A percentile compares a stretch with the other conserved stretches of the same genome.
phyloP scores from a whole-genome alignment of 2,329 filamentous ascomycete species.

The Penicillium sp. region DNA sequence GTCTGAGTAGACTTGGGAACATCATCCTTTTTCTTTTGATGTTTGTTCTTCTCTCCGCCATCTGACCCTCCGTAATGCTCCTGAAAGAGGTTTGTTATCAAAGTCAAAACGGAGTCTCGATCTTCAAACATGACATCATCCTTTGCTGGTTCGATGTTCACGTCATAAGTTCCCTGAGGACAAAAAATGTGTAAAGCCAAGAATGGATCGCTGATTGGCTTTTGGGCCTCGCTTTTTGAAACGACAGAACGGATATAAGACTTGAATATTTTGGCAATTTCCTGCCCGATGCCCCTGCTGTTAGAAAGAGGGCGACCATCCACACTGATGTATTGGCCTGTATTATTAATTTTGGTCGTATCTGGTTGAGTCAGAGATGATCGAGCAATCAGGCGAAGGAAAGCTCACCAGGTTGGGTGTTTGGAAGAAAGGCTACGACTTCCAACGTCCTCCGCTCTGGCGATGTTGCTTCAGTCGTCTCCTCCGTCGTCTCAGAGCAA shows the following conservation, averaged over 20 bases:
- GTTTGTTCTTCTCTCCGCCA: neutral
- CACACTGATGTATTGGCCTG: slow-evolving; percentile 56
- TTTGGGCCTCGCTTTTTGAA: slow-evolving; percentile 19
- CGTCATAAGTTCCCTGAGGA: slow-evolving; percentile 58
- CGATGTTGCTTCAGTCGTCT: neutral
- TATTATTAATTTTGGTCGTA: slow-evolving; percentile 33
- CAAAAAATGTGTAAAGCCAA: slow-evolving; percentile 58
- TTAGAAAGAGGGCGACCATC: slow-evolving; percentile 58
- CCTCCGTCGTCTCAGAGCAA: slow-evolving; percentile 26
- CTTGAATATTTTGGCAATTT: slow-evolving; percentile 55
- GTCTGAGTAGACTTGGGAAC: neutral
- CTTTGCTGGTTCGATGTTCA: slow-evolving; percentile 65
- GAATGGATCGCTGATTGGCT: slow-evolving; percentile 54
- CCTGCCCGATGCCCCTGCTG: slow-evolving; percentile 53
- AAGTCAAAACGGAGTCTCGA: slow-evolving; percentile 42
- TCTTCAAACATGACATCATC: slow-evolving; percentile 63
- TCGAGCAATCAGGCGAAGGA: neutral
- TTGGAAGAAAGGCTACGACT: slow-evolving; percentile 54
- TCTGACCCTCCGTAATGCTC: slow-evolving; percentile 35
- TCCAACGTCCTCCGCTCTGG: slow-evolving; percentile 35
- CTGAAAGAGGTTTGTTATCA: slow-evolving; percentile 49
- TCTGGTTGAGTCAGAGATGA: slow-evolving; percentile 36
- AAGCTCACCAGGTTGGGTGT: slow-evolving; percentile 38
- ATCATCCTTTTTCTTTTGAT: neutral
- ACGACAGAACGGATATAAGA: slow-evolving; percentile 46